phyloP scores from a whole-genome alignment of 768 basidiomycete genomes.

The Pisolithus sp. region DNA sequence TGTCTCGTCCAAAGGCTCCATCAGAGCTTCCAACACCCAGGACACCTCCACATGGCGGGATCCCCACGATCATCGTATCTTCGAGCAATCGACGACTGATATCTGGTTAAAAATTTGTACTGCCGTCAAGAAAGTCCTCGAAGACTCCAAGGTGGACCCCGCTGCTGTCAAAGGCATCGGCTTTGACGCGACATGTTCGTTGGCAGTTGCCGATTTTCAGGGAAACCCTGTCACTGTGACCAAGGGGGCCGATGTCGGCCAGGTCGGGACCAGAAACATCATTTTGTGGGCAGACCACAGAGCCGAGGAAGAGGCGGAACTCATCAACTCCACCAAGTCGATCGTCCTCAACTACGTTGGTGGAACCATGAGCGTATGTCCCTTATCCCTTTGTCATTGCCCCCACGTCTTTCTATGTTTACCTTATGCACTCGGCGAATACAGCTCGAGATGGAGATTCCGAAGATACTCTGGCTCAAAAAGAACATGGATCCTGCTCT shows the following conservation, averaged over 20 bases:
- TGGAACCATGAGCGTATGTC: conserved; percentile 84
- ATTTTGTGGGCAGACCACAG: conserved; percentile 97
- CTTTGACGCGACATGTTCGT: conserved; percentile 95
- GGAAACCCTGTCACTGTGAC: conserved; percentile 75
- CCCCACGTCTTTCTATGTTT: conserved; percentile 4
- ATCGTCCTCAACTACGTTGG: conserved; percentile 92
- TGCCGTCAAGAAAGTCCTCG: conserved; percentile 58
- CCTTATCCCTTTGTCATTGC: neutral
- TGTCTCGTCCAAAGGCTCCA: conserved; percentile 57
- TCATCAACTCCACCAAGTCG: conserved; percentile 82
- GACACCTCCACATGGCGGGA: conserved; percentile 85
- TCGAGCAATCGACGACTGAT: conserved; percentile 89
- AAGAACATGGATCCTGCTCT: conserved; percentile 67
- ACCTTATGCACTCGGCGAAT: neutral
- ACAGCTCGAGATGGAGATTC: conserved; percentile 97
- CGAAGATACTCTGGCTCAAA: conserved; percentile 96
- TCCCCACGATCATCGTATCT: conserved; percentile 80
- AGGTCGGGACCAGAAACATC: conserved; percentile 64
- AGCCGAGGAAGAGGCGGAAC: conserved; percentile 84
- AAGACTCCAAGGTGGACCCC: conserved; percentile 48
- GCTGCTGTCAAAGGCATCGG: conserved; percentile 77
- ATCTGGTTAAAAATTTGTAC: conserved; percentile 73
- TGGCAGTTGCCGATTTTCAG: conserved; percentile 74
- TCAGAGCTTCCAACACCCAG: conserved; percentile 74
- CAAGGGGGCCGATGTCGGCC: conserved; percentile 56